phyloP scores from a whole-genome alignment of 495 filamentous ascomycete species.

The Xylaria telfairii region DNA sequence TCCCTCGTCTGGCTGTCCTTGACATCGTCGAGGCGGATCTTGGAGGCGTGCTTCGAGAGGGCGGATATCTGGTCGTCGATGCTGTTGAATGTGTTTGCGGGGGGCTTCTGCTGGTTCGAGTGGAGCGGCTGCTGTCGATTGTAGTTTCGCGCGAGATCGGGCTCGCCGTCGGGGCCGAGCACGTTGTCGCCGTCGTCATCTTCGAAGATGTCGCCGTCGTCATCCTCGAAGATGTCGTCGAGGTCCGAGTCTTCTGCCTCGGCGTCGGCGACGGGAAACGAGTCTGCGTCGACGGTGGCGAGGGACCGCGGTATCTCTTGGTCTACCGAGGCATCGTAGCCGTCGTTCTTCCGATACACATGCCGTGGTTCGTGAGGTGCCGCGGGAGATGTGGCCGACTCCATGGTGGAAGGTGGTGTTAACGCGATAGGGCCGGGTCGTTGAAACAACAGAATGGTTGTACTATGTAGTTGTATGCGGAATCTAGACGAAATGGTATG shows the following conservation, averaged over 20 bases:
- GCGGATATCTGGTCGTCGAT: constrained; percentile 88
- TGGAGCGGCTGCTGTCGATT: constrained; percentile 81
- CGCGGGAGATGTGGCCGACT: constrained; percentile 46
- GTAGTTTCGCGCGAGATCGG: constrained; percentile 86
- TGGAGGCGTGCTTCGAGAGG: constrained; percentile 83
- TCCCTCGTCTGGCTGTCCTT: constrained; percentile 58
- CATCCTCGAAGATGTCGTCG: constrained; percentile 55
- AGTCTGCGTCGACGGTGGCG: constrained; percentile 24
- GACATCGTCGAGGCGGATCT: constrained; percentile 80
- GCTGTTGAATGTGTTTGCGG: constrained; percentile 74
- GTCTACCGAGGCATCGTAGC: constrained; percentile 34
- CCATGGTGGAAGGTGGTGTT: constrained; percentile 25
- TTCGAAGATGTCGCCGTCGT: constrained; percentile 59
- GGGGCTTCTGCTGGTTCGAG: constrained; percentile 83
- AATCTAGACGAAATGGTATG: too few relatives aligned
- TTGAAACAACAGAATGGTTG: background rate
- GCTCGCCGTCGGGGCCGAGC: constrained; percentile 63
- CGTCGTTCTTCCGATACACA: constrained; percentile 36
- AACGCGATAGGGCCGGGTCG: background rate
- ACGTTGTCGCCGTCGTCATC: constrained; percentile 67
- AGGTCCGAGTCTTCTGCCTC: constrained; percentile 49
- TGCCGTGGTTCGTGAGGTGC: constrained; percentile 44
- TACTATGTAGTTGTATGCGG: background rate
- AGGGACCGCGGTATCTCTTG: constrained; percentile 34
- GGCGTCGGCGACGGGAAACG: constrained; percentile 33